Evolutionary conservation across 768 basidiomycete species (phyloP).

Genomic region (Naematelia aurantialba): DNA sequence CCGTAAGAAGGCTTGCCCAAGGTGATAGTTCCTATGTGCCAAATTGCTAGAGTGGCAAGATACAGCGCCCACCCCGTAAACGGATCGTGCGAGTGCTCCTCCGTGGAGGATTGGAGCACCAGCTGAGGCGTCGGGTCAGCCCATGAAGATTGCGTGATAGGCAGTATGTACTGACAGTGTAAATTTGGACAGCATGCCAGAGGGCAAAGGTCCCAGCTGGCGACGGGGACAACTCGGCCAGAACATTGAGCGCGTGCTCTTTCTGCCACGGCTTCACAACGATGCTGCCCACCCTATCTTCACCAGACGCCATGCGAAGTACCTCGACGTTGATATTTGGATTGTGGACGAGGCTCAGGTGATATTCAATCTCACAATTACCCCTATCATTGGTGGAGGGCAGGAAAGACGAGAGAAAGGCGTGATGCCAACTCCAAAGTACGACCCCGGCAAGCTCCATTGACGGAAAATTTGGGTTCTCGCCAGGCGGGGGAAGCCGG

Average conservation of each 20-base stretch:
- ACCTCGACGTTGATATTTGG: background rate
- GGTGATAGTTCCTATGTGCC: background rate
- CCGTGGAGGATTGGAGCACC: background rate
- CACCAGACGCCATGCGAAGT: background rate
- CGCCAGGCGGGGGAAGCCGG: background rate
- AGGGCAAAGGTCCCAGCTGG: background rate
- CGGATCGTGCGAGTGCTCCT: background rate
- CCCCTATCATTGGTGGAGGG: background rate
- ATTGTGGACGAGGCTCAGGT: background rate
- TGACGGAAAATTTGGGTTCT: background rate
- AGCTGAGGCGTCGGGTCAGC: too few relatives aligned
- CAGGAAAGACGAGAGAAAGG: background rate
- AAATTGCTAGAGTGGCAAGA: background rate
- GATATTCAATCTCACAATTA: background rate
- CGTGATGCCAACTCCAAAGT: background rate
- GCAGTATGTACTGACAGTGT: background rate
- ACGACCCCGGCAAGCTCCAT: background rate
- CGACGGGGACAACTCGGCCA: background rate
- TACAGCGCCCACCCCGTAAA: background rate
- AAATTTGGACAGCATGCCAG: background rate
- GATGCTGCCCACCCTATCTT: background rate
- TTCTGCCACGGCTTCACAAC: background rate
- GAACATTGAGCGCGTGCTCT: background rate
- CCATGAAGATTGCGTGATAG: too few relatives aligned
- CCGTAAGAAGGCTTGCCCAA: background rate